Base-by-base conservation (phyloP, 805 yeast species). In the Monosporozyma unispora region DNA sequence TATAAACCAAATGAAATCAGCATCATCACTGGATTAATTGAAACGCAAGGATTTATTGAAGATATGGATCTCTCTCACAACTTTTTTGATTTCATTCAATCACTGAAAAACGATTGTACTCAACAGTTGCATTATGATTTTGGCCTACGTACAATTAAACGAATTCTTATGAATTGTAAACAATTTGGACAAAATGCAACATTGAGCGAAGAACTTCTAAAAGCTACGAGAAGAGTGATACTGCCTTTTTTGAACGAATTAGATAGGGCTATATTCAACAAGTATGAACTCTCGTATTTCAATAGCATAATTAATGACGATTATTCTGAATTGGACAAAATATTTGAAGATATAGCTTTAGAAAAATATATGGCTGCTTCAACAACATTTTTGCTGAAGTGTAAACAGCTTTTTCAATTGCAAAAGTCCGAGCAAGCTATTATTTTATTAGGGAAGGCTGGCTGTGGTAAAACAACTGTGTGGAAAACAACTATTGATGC, bases 41-140 rank as follows among this genome's bases (percentile, higher is more conserved):
- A 78, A 23, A 77, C 95, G 1, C 83, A 84, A 59, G 93, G 95
- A 0, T 87, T 88, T 59, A 48, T 49, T 1, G 56, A 71, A 22
- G 76, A 90, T 0, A 50, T 60, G 2, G 54, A 54, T 0, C 57
- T 82, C 3, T 68, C 96, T 0, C 22, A 48, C 2, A 64, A 62
- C 3, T 67, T 85, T 16, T 86, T 84, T 0, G 71, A 77, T 0
- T 72, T 87, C 28, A 83, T 87, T 53, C 52, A 52, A 0, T 61
- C 59, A 1, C 61, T 91, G n/a, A 59, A 63, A 2, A n/a, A 14
- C 0, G 46, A 50, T 0, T 64, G 79, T 11, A 73, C 85, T 0
- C 21, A 52, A 0, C 96, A 87, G 59, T 60, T 64, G 4, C 97
- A 91, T 61, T 91, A 91, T 57, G 97, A 91, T 59, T 91, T 91